phyloP scores from a whole-genome alignment of 495 filamentous ascomycete species.

The Barbatosphaeria neglecta region DNA sequence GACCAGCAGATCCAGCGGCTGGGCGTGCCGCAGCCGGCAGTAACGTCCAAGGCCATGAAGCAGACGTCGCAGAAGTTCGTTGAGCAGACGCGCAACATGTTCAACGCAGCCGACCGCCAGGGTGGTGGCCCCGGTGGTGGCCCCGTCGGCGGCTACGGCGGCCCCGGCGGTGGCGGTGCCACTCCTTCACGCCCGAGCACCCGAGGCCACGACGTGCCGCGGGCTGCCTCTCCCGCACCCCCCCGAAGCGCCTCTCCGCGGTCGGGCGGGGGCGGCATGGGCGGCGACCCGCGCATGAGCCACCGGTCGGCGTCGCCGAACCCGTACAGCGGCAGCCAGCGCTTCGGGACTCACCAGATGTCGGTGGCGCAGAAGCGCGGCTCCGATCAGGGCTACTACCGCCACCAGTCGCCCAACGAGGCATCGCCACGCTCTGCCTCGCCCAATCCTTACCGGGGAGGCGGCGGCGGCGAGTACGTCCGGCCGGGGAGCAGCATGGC shows the following conservation, averaged over 20 bases:
- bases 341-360: conserved; percentile 19
- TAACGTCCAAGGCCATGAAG: conserved; percentile 87
- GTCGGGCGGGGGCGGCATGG: conserved; percentile 22
- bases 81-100: conserved; percentile 71
- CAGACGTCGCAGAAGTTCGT: conserved; percentile 80
- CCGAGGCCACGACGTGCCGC: conserved; percentile 34
- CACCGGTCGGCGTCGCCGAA: conserved; percentile 42
- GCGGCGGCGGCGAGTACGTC: conserved; percentile 22
- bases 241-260: conserved; percentile 41
- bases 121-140: no score
- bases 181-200: conserved; percentile 31
- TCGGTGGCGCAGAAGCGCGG: conserved; percentile 35
- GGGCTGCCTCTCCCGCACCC: conserved; percentile 38
- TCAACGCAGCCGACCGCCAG: conserved; percentile 42
- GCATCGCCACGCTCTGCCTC: conserved; percentile 36
- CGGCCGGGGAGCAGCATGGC: conserved; percentile 49
- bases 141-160: conserved; percentile 4
- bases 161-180: conserved; percentile 3
- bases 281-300: conserved; percentile 19
- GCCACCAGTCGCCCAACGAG: conserved; percentile 44
- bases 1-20: conserved; percentile 64
- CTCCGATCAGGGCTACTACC: conserved; percentile 44
- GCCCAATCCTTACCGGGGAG: conserved; percentile 31
- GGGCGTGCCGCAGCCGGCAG: conserved; percentile 81
- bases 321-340: conserved; percentile 35